Evolutionary conservation across 331 rosid species (phyloP).

Genomic region (Telfairia occidentalis): DNA sequence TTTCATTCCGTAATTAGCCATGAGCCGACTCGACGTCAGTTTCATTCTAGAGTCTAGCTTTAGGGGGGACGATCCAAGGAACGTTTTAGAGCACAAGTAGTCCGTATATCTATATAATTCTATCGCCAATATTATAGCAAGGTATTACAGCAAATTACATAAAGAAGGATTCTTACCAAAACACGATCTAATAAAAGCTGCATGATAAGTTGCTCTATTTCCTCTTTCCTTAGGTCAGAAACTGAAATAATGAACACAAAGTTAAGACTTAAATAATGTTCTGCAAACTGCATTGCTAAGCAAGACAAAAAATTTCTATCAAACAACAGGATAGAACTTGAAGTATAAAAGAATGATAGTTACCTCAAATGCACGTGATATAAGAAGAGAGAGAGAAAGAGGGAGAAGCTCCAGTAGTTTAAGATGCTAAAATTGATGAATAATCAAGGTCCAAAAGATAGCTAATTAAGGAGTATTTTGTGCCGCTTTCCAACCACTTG

Average conservation of each 20-base stretch:
- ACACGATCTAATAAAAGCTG: constrained; percentile 57
- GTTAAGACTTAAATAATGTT: background rate
- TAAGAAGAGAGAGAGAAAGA: background rate
- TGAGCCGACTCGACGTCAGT: background rate
- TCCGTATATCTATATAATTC: background rate
- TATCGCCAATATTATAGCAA: background rate
- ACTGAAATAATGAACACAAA: constrained; percentile 30
- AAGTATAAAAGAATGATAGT: background rate
- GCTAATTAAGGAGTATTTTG: background rate
- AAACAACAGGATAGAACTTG: background rate
- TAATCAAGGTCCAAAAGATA: background rate
- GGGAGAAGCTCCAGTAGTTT: background rate
- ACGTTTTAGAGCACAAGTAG: background rate
- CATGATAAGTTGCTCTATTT: constrained; percentile 70
- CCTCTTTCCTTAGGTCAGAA: constrained; percentile 64
- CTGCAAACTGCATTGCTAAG: background rate
- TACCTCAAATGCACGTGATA: background rate
- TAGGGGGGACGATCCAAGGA: background rate
- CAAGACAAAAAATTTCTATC: background rate
- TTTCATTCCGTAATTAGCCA: background rate
- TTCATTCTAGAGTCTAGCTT: background rate
- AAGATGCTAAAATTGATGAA: background rate
- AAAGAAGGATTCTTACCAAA: constrained; percentile 41
- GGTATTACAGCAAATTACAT: background rate
- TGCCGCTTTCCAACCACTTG: background rate